A percentile compares a stretch with the other conserved stretches of the same genome.
Evolutionary conservation across 2,329 filamentous ascomycete genomes (phyloP).

Genomic region (Aspergillus ibericus): DNA sequence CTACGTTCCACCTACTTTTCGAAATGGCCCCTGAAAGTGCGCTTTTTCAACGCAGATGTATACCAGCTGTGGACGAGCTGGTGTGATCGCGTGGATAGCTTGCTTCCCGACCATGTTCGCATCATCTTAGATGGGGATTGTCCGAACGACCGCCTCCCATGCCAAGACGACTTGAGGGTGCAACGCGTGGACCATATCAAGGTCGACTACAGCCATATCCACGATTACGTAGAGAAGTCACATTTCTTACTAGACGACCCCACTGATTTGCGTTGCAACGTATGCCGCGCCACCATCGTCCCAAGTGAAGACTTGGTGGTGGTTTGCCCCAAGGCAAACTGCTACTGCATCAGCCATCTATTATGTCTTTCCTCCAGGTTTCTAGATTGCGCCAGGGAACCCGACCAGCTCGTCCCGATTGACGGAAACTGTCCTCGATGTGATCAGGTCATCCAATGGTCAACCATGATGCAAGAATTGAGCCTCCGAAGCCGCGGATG

Average conservation of each 20-base stretch:
- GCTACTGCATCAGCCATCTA: constrained; percentile 54
- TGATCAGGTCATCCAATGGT: constrained; percentile 64
- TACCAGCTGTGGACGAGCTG: constrained; percentile 67
- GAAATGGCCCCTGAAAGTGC: constrained; percentile 77
- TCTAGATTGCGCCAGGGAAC: constrained; percentile 42
- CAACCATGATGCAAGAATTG: constrained; percentile 77
- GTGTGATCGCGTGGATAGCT: constrained; percentile 51
- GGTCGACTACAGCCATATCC: constrained; percentile 53
- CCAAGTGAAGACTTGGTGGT: constrained; percentile 45
- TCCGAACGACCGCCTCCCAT: constrained; percentile 6
- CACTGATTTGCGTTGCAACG: constrained; percentile 44
- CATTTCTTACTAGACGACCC: constrained; percentile 42
- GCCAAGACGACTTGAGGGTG: constrained; percentile 23
- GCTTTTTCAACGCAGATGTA: constrained; percentile 74
- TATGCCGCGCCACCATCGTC: constrained; percentile 49
- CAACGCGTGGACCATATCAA: constrained; percentile 50
- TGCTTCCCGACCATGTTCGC: constrained; percentile 51
- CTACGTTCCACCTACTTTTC: constrained; percentile 76
- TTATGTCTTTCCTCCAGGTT: constrained; percentile 57
- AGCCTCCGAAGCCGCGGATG: constrained; percentile 69
- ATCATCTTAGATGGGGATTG: constrained; percentile 55
- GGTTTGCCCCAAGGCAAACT: constrained; percentile 53
- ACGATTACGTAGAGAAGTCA: constrained; percentile 55
- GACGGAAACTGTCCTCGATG: constrained; percentile 72
- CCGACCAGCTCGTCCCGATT: constrained; percentile 61